Evolutionary conservation across 768 basidiomycete genomes (phyloP), one percentile per base, ranked within the genome.

Genomic region (Tulasnella sp.): DNA sequence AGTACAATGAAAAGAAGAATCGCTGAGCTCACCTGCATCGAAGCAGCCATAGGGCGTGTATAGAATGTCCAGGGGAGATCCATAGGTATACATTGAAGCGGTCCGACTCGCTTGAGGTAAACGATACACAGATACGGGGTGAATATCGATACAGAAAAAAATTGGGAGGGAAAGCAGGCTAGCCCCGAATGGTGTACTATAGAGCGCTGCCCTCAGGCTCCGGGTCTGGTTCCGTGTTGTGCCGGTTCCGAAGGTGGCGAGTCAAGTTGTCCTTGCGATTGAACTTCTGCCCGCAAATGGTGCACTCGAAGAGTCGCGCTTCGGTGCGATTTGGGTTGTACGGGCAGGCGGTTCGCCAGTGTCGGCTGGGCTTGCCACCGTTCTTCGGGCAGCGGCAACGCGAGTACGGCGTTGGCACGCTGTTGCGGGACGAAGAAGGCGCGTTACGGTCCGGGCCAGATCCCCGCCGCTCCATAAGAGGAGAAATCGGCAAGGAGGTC

Each of bases 181-280:
- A n/a, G n/a, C 42, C 42, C 6, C 1, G 19, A 31, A 27, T 58
- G n/a, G n/a, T n/a, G n/a, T n/a, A 58, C 14, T 3, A n/a, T 10
- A 31, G 56, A 31, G 24, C n/a, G n/a, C n/a, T 8, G 6, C 56
- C 31, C 10, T 58, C 24, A 58, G 56, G 2, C 31, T 68, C 62
- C 12, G 62, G 62, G 5, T 68, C 62, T 18, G 62, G 62, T 19
- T 68, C 62, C 62, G 62, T 34, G 18, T 68, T 68, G 62, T 68
- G 62, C 5, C 62, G 62, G 62, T 68, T 68, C 31, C 62, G 62
- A 34, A 68, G 31, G 16, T 74, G 73, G 8, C 44, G 9, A 12
- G 73, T 74, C 34, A 74, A 36, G 27, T 74, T 74, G 44, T 74
- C 73, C 73, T 74, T 74, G 38, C 73, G 38, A 74, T 40, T 74